Conservation (phyloP, 306 rosid genomes). For the Alnus rubra region DNA sequence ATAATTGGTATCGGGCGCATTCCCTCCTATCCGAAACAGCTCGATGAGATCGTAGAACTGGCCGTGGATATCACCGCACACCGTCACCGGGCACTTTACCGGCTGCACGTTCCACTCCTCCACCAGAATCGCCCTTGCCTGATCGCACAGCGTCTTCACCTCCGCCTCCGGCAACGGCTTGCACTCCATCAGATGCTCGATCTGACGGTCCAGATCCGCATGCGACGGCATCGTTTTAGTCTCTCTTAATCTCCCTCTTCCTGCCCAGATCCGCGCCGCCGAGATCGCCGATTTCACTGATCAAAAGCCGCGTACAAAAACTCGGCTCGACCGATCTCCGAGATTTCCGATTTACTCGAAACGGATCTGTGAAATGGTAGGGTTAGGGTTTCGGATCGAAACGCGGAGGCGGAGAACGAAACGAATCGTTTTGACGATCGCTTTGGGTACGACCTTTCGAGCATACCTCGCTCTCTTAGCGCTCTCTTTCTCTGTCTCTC, state of each 20-base stretch:
- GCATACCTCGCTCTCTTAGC: constrained; percentile 37
- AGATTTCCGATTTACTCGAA: constrained; percentile 4
- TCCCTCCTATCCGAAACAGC: constrained; percentile 95
- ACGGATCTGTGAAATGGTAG: constrained; percentile 29
- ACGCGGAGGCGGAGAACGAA: constrained; percentile 28
- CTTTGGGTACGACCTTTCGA: constrained; percentile 37
- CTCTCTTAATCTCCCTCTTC: neutral
- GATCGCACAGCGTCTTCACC: constrained; percentile 90
- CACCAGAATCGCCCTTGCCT: constrained; percentile 87
- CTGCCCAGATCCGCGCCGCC: constrained; percentile 50
- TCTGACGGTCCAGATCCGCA: constrained; percentile 99
- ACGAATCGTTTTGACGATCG: constrained; percentile 51
- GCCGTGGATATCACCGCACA: constrained; percentile 95
- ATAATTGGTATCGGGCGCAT: constrained; percentile 90
- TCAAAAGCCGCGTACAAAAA: constrained; percentile 26
- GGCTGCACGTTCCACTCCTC: constrained; percentile 99
- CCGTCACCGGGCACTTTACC: constrained; percentile 97
- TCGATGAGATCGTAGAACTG: constrained; percentile 98
- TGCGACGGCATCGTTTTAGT: constrained; percentile 79
- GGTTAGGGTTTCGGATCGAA: constrained; percentile 34
- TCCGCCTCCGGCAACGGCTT: constrained; percentile 91
- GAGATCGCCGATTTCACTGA: constrained; percentile 27
- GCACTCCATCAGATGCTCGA: constrained; percentile 97
- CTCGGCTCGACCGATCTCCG: constrained; percentile 27
- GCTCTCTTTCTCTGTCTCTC: constrained; percentile 13